Conservation (phyloP, 768 basidiomycete genomes). For the Lactarius psammicola region DNA sequence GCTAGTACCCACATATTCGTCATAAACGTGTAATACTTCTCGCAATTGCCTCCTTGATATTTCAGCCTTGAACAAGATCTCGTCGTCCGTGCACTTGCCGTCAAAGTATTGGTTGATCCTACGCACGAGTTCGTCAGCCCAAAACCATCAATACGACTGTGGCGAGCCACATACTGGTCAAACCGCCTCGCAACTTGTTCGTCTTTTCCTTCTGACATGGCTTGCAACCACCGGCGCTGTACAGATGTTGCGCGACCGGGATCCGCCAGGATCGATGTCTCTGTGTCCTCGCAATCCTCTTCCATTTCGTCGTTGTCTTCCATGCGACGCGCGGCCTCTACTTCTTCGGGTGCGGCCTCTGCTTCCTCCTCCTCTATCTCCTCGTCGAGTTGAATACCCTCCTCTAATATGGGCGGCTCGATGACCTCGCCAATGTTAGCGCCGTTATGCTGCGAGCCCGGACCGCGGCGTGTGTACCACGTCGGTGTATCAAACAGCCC, state of each 20-base stretch:
- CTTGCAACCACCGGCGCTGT: conserved; percentile 81
- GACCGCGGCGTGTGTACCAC: conserved; percentile 49
- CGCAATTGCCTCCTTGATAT: conserved; percentile 82
- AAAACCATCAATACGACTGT: not conserved
- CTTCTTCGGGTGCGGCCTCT: conserved; percentile 34
- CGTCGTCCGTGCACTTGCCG: conserved; percentile 87
- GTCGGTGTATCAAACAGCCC: conserved; percentile 15
- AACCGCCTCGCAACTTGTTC: conserved; percentile 67
- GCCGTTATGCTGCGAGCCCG: conserved; percentile 36
- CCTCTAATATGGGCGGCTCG: conserved; percentile 33
- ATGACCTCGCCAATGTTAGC: conserved; percentile 36
- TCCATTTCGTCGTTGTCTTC: conserved; percentile 40
- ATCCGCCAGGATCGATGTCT: conserved; percentile 72
- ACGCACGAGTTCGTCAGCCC: conserved; percentile 6
- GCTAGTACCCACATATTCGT: conserved; percentile 71
- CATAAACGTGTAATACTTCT: conserved; percentile 80
- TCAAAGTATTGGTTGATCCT: conserved; percentile 95
- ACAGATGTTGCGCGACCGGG: conserved; percentile 77
- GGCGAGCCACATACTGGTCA: conserved; percentile 55
- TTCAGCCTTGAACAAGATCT: conserved; percentile 87
- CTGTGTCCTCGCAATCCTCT: conserved; percentile 47
- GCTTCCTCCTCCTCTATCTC: conserved; percentile 33
- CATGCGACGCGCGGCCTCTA: conserved; percentile 34
- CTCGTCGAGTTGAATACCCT: conserved; percentile 36
- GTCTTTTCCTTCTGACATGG: conserved; percentile 86